A percentile compares a stretch with the other conserved stretches of the same genome.
These are phyloP conservation scores for Ephemerocybe angulata DNA, from an alignment of 768 basidiomycete genomes.

Conservation along the genomic window DNA sequence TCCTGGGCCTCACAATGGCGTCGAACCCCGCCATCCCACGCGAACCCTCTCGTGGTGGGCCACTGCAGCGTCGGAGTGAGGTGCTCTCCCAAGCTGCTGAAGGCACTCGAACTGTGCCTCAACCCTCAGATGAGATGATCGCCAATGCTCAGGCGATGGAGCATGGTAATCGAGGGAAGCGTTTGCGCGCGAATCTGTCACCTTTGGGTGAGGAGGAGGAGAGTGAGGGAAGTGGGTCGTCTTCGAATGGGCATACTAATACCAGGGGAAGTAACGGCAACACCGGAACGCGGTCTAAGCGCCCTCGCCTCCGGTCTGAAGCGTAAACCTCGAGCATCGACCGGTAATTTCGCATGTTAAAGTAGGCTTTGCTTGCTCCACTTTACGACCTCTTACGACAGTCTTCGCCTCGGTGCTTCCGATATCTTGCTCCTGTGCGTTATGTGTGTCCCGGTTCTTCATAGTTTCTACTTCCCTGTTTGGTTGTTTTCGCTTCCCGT, in stretches of 20 bases:
- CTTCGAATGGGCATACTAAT: too few species aligned
- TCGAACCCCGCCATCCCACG: slow-evolving; percentile 10
- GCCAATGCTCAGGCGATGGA: slow-evolving; percentile 28
- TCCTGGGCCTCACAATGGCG: slow-evolving; percentile 27
- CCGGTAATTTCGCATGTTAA: too few species aligned
- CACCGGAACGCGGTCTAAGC: background rate
- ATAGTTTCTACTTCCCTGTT: background rate
- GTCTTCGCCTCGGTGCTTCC: background rate
- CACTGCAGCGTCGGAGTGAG: slow-evolving; percentile 47
- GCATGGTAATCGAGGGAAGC: slow-evolving; percentile 35
- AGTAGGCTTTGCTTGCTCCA: too few species aligned
- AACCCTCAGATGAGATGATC: slow-evolving; percentile 60
- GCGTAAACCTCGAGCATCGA: background rate
- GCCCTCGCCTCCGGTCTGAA: background rate
- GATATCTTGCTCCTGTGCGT: background rate
- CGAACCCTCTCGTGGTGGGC: slow-evolving; percentile 18
- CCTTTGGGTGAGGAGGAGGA: slow-evolving; percentile 37
- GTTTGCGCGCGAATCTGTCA: slow-evolving; percentile 39
- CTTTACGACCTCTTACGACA: slow-evolving; percentile 2
- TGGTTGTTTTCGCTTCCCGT: too few species aligned
- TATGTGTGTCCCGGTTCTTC: background rate
- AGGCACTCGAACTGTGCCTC: slow-evolving; percentile 33
- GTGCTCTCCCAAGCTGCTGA: slow-evolving; percentile 47
- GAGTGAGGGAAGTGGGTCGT: too few species aligned
- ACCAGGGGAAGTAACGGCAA: background rate